Evolutionary conservation across 2,329 filamentous ascomycete genomes (phyloP), one percentile per base, ranked within the genome.

Genomic region (Aspergillus transmontanensis): DNA sequence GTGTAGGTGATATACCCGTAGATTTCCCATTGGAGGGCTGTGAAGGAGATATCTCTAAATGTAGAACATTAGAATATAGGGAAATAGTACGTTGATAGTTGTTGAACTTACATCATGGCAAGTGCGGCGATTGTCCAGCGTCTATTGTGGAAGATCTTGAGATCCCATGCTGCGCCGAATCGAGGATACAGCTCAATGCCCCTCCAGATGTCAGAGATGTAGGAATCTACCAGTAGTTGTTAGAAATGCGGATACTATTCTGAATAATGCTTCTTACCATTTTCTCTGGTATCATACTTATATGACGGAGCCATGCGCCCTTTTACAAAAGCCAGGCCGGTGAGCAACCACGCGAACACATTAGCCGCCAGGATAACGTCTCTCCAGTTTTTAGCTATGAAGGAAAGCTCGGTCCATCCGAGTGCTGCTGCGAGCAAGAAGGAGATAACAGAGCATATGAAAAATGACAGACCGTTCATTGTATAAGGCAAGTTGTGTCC

Each of bases 111-210:
- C 50, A 57, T 67, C 16, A 84, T 74, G n/a, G 79, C 81, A 81
- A 81, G 83, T 10, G 77, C 75, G 64, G 83, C 74, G 59, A 84
- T 83, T 10, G 82, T 82, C n/a, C 79, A 78, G 26, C 82, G 73
- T 4, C 81, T 81, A 58, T 83, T 83, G 56, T 76, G 80, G 64
- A 83, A 84, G 0, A 83, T 71, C 61, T 84, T 84, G 30, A 83
- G 76, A 63, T 84, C 82, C 66, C 80, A 83, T 14, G 67, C 71
- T 2, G 73, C 67, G 0, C 81, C 80, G 30, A 83, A 67, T 50
- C 81, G 69, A 0, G 81, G 81, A 55, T 83, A 83, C 4, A 83
- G 61, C 66, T 83, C 81, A 32, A 82, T 76, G 0, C 81, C 81
- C 77, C 81, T 82, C 59, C 78, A 83, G 57, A 82, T 74, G 62